Base-by-base conservation (phyloP, 2,329 filamentous ascomycete genomes). In the Torrubiellomyces zombiae region DNA sequence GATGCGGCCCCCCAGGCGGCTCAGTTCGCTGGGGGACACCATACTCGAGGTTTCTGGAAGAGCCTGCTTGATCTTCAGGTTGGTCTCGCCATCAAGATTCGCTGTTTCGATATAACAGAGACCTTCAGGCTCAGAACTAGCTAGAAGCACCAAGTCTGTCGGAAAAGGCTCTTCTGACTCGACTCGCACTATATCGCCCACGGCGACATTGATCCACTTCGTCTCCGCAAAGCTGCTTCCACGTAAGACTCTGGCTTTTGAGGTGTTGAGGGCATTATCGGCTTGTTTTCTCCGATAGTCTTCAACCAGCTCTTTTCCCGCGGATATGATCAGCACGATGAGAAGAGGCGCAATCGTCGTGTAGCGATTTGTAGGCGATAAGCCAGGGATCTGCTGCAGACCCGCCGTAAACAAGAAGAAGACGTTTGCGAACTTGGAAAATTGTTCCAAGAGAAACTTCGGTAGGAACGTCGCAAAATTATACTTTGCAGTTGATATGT, bases 81-180 rank as follows among this genome's bases (percentile, higher is more conserved):
- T 98, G 12, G 89, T 98, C 54, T 98, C 89, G 38, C 89, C 89
- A 42, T 98, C 89, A 30, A 98, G 60, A 46, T 98, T 98, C 14
- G 89, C 86, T 2, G 89, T 98, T 55, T 98, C 89, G 44, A 98
- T 95, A 48, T 98, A 98, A 54, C 89, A 98, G 28, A 98, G 58
- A 40, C 89, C 89, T 56, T 98, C 89, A 1, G 89, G 91, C 48
- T 98, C 91, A 6, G 89, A 95, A 43, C 82, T 92, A 7, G 89
- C 85, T 28, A 98, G 59, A 14, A 98, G 62, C 4, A 95, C 82
- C 36, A 98, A 53, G 51, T 98, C 89, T 18, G 89, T 83, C 0
- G 89, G 89, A 44, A 98, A 95, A 0, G 89, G 75, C 45, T 93
- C 75, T 47, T 98, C 91, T 0, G 85, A 94, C 45, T 95, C 75